These are phyloP conservation scores for Immersiporthe knoxdaviesiana DNA, from an alignment of 2,329 filamentous ascomycete genomes.

Conservation along the genomic window DNA sequence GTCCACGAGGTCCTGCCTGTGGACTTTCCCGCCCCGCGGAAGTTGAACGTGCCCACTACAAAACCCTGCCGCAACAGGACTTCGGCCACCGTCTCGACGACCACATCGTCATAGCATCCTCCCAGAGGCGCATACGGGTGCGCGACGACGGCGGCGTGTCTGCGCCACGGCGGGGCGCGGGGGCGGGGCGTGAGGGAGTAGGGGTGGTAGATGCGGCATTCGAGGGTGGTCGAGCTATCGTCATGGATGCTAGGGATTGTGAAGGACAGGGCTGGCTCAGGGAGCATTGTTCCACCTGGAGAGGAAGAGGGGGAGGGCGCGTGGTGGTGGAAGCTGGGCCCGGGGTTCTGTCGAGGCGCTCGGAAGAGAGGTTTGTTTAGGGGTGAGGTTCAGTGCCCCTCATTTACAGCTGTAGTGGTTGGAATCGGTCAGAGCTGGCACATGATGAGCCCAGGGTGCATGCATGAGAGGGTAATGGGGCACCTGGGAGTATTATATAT, in stretches of 20 bases:
- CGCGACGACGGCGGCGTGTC: slow-evolving; percentile 68
- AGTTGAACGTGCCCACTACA: slow-evolving; percentile 88
- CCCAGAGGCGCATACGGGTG: slow-evolving; percentile 92
- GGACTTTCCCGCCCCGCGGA: slow-evolving; percentile 80
- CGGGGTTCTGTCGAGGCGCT: slow-evolving; percentile 11
- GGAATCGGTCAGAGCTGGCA: background rate
- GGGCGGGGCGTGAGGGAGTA: slow-evolving; percentile 43
- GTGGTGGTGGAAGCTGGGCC: slow-evolving; percentile 1
- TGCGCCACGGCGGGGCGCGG: slow-evolving; percentile 46
- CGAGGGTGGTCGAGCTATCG: slow-evolving; percentile 72
- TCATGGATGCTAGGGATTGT: slow-evolving; percentile 86
- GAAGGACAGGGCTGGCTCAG: slow-evolving; percentile 65
- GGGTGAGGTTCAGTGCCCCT: background rate
- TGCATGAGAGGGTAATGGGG: background rate
- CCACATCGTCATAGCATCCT: slow-evolving; percentile 79
- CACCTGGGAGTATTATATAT: too few species aligned
- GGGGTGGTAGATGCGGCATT: slow-evolving; percentile 84
- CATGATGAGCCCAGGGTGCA: background rate
- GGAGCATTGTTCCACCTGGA: slow-evolving; percentile 48
- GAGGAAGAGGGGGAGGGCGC: background rate
- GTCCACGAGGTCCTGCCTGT: slow-evolving; percentile 86
- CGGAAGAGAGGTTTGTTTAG: background rate
- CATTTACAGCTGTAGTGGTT: background rate
- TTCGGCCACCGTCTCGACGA: slow-evolving; percentile 69
- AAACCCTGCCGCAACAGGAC: slow-evolving; percentile 72